phyloP scores from a whole-genome alignment of 73 alveolate species.

The Paramecium tetraurelia region DNA sequence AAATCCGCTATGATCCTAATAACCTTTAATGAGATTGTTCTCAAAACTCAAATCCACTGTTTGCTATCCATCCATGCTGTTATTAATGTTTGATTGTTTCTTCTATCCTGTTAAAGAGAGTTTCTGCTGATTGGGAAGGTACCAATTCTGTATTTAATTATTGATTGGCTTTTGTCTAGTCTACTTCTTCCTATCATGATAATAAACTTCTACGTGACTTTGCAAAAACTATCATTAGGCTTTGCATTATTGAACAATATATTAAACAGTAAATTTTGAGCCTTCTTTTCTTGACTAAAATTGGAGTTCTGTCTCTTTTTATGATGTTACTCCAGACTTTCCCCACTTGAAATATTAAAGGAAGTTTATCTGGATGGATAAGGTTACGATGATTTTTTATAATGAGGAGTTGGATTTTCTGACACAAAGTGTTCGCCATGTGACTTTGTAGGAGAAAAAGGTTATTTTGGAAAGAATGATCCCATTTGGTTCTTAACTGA shows the following conservation, averaged over 20 bases:
- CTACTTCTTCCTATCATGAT: neutral
- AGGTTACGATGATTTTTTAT: neutral
- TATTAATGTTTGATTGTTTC: neutral
- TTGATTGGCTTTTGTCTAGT: neutral
- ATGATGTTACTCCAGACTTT: neutral
- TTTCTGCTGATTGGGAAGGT: neutral
- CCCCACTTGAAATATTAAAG: constrained; percentile 21
- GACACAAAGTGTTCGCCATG: neutral
- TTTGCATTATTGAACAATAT: neutral
- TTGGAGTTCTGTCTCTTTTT: constrained; percentile 15
- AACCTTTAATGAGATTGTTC: neutral
- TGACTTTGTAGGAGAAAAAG: constrained; percentile 42
- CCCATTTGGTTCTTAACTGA: constrained; percentile 14
- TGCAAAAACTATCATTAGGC: neutral
- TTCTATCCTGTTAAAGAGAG: neutral
- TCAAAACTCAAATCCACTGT: constrained; percentile 37
- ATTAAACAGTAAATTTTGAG: neutral
- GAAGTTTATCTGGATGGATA: neutral
- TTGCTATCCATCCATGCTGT: neutral
- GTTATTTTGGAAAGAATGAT: constrained; percentile 46
- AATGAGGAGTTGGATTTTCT: constrained; percentile 44
- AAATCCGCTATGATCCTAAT: constrained; percentile 28
- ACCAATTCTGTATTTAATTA: neutral
- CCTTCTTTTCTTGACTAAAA: constrained; percentile 34
- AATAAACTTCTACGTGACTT: neutral